Base-by-base conservation (phyloP, 139 green algal genomes). In the Chlorella vulgaris region DNA sequence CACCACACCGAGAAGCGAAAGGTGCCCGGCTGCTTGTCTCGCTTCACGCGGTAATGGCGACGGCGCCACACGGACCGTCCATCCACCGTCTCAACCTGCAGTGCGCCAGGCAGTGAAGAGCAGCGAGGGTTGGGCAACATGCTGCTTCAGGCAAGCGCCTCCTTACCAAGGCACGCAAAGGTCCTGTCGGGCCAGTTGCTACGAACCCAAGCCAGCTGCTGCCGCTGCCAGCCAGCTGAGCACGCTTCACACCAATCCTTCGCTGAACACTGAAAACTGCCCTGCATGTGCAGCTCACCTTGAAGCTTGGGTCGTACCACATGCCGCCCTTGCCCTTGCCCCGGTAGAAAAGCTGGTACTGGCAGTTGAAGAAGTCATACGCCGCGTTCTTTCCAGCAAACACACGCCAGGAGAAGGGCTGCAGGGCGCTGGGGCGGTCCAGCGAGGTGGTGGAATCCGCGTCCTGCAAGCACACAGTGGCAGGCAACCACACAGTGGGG, bases 311-410 rank as follows among this genome's bases (percentile, higher is more conserved):
- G 42, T 76, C 33, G 26, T 40, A 95, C 95, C 95, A 98, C 80
- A 98, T 84, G 60, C 73, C 84, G 21, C 83, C 85, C 29, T 84
- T 88, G 18, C 86, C 92, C 76, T 95, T 96, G 26, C 93, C 95
- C 0, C 82, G 80, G 82, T 97, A 98, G 69, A 92, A 99, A 1
- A 96, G 76, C 87, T 78, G 95, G 87, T 53, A 69, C 82, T 99
- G 95, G 87, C 90, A 95, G 18, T 93, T 91, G 84, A 98, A 98
- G 76, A 94, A 91, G 83, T 98, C 95, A 82, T 97, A 98, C 22
- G 94, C 93, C 13, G 89, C 62, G 77, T 92, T 85, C 69, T 89
- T 89, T 53, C 71, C 91, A 2, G 86, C 89, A 63, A 92, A 92
- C n/a, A 94, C 87, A 55, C 89, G 73, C 91, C 92, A 94, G 51